A percentile compares a stretch with the other conserved stretches of the same genome.
phyloP scores from a whole-genome alignment of 768 basidiomycete species.

The Jaapia argillacea region DNA sequence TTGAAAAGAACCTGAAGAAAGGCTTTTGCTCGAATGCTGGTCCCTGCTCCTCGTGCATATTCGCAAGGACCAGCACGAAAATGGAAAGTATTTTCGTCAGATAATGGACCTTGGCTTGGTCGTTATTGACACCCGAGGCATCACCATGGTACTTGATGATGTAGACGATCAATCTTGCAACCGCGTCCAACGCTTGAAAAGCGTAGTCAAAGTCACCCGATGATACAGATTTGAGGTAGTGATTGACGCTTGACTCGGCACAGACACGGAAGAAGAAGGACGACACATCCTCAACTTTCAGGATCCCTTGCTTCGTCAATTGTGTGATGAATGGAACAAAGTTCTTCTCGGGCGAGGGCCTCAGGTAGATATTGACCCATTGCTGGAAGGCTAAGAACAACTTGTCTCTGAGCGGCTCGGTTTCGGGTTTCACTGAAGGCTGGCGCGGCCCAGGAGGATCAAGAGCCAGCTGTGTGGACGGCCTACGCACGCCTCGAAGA shows the following conservation, averaged over 20 bases:
- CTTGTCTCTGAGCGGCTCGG: constrained; percentile 66
- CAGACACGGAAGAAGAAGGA: constrained; percentile 99
- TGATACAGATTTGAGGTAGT: constrained; percentile 68
- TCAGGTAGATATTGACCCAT: constrained; percentile 93
- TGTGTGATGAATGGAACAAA: constrained; percentile 98
- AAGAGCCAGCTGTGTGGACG: constrained; percentile 26
- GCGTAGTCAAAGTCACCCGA: constrained; percentile 65
- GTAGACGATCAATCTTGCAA: constrained; percentile 90
- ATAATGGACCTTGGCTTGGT: constrained; percentile 93
- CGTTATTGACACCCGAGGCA: constrained; percentile 84
- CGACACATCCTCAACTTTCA: constrained; percentile 92
- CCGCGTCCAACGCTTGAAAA: constrained; percentile 91
- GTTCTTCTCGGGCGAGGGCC: constrained; percentile 83
- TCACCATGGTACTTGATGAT: constrained; percentile 99
- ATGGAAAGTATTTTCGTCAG: constrained; percentile 96
- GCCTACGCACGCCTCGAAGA: constrained; percentile 55
- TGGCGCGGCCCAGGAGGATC: constrained; percentile 30
- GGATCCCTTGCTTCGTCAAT: constrained; percentile 90
- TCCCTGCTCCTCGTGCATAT: constrained; percentile 91
- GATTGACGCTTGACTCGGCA: constrained; percentile 87
- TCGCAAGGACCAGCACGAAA: constrained; percentile 90
- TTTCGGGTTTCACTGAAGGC: constrained; percentile 54
- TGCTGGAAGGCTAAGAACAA: constrained; percentile 80
- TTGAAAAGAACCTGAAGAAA: constrained; percentile 98
- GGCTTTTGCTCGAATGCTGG: constrained; percentile 91